phyloP scores from a whole-genome alignment of 306 rosid species.

The Rosa lucieae region DNA sequence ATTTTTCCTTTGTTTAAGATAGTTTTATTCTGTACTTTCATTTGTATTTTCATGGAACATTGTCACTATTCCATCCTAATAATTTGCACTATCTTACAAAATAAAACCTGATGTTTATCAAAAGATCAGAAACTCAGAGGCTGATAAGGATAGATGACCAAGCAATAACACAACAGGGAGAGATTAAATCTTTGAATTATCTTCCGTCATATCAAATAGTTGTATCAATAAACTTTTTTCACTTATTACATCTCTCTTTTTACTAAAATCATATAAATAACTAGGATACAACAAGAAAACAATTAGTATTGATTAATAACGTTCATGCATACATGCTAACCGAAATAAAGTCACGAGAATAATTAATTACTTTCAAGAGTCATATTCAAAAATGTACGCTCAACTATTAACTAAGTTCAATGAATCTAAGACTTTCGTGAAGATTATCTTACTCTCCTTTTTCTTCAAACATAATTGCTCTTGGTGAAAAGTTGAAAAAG shows the following conservation, averaged over 20 bases:
- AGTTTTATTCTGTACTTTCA: not conserved
- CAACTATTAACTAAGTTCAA: not conserved
- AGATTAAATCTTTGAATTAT: not conserved
- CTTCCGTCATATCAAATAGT: not conserved
- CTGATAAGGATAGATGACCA: not conserved
- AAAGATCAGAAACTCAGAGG: not conserved
- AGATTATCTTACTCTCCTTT: not conserved
- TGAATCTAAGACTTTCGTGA: not conserved
- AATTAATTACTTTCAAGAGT: too few relatives aligned
- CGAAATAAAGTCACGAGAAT: not conserved
- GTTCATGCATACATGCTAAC: not conserved
- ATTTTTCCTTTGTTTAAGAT: not conserved
- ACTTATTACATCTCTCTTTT: too few relatives aligned
- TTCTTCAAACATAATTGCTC: not conserved
- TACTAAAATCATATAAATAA: too few relatives aligned
- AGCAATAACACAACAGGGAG: not conserved
- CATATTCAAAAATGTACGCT: too few relatives aligned
- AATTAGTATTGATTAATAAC: too few relatives aligned
- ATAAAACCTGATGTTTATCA: not conserved
- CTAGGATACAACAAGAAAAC: too few relatives aligned
- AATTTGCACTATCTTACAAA: not conserved
- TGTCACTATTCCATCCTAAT: not conserved
- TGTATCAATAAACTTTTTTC: too few relatives aligned
- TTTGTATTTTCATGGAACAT: not conserved
- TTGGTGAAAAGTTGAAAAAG: not conserved